Base-by-base conservation (phyloP, 805 yeast genomes). In the Yarrowia hollandica region DNA sequence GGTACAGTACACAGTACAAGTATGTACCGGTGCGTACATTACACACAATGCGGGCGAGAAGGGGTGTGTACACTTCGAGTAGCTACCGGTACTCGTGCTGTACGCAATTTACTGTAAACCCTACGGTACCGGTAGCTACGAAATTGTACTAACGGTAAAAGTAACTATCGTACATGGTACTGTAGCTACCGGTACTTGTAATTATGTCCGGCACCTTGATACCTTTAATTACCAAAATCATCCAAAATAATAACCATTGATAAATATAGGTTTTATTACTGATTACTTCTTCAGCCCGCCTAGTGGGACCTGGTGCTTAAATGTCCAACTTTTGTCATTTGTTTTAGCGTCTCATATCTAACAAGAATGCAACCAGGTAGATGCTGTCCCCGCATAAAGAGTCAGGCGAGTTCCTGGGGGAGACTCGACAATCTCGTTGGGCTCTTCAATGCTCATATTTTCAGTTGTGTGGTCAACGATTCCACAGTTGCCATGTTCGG, bases 401-500 rank as follows among this genome's bases (percentile, higher is more conserved):
- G 37, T 41, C 35, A 30, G 18, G 2, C 33, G 31, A 5, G 28
- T 3, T 14, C 21, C 26, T 2, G 46, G 21, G 15, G 25, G 5
- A 6, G 14, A 26, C 25, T 26, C 35, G 15, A 54, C 21, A 28
- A 54, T 38, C 46, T 25, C 50, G 48, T 54, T 38, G 50, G 48
- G 48, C 50, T 37, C 48, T 19, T 26, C 50, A 54, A 54, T 54
- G 58, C 50, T 54, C 46, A 37, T 21, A 48, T 35, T 54, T 28
- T 54, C 58, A 6, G 48, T 26, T 26, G 35, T 38, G 14, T 55
- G 37, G 22, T 66, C 63, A 1, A 52, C 41, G 1, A 64, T 63
- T 1, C 96, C 96, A 72, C 98, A 92, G 68, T 92, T 92, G 0
- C 99, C 99, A 71, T 92, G 99, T 67, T 94, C 98, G 12, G 97